Evolutionary conservation across 768 basidiomycete genomes (phyloP).

Genomic region (Boletus rubescentipes): DNA sequence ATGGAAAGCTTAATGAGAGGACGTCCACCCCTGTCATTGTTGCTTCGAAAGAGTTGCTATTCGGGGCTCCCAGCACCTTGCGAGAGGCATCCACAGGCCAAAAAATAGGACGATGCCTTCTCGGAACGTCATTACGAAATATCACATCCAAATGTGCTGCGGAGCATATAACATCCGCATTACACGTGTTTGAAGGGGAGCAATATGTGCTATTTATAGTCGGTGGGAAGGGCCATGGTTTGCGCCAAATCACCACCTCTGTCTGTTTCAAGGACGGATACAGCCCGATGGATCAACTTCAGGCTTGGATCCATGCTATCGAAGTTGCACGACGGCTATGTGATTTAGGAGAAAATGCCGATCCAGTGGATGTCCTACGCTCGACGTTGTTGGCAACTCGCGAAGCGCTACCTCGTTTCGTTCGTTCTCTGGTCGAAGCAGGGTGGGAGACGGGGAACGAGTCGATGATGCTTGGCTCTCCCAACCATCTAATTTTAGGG

Average conservation of each 20-base stretch:
- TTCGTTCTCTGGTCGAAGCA: conserved; percentile 17
- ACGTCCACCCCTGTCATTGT: conserved; percentile 38
- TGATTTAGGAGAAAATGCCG: not conserved
- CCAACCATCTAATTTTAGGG: conserved; percentile 22
- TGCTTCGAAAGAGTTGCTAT: conserved; percentile 44
- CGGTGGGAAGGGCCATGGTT: not conserved
- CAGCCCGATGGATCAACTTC: conserved; percentile 46
- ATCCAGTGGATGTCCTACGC: conserved; percentile 6
- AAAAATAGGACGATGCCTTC: conserved; percentile 45
- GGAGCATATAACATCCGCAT: conserved; percentile 25
- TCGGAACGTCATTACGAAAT: conserved; percentile 47
- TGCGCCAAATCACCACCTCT: conserved; percentile 26
- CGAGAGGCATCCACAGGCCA: conserved; percentile 36
- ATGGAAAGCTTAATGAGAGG: conserved; percentile 11
- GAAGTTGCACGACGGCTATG: conserved; percentile 16
- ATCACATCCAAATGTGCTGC: conserved; percentile 3
- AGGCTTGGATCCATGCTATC: conserved; percentile 47
- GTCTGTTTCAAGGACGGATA: conserved; percentile 55
- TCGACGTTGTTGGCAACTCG: conserved; percentile 13
- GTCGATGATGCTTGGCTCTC: conserved; percentile 31
- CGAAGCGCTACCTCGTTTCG: conserved; percentile 17
- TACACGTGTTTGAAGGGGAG: conserved; percentile 44
- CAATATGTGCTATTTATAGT: conserved; percentile 55
- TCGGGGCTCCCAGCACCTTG: conserved; percentile 40
- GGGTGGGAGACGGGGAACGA: conserved; percentile 42